Conservation (phyloP, 441 rosid species). For the Cnidoscolus chayamansa region DNA sequence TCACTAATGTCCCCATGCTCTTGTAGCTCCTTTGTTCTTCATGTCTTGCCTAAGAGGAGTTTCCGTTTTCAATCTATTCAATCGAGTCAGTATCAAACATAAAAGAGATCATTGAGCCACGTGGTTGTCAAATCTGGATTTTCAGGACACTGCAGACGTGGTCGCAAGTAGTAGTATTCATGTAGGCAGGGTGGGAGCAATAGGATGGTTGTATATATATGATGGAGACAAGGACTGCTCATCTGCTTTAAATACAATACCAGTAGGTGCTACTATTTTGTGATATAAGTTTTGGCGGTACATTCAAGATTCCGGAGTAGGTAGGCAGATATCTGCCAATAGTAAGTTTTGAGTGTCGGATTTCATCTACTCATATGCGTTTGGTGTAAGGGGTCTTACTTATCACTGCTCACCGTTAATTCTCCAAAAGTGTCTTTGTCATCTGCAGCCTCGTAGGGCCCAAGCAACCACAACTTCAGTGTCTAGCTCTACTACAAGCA, state of each 20-base stretch:
- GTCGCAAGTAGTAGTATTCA: background rate
- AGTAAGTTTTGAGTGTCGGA: slow-evolving; percentile 13
- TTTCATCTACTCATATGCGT: slow-evolving; percentile 10
- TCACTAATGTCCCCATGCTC: too few species aligned
- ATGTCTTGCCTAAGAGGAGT: too few species aligned
- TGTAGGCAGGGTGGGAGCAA: background rate
- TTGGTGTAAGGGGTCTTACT: slow-evolving; percentile 18
- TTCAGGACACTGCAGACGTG: background rate
- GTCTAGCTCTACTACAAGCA: too few species aligned
- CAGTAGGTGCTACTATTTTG: slow-evolving; percentile 1
- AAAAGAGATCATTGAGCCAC: background rate
- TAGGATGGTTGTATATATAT: background rate
- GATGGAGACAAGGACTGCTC: slow-evolving; percentile 9
- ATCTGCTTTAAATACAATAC: background rate
- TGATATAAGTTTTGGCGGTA: slow-evolving; percentile 21
- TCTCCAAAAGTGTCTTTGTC: slow-evolving; percentile 13
- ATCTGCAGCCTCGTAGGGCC: background rate
- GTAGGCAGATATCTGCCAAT: slow-evolving; percentile 8
- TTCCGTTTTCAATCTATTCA: too few species aligned
- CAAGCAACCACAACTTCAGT: too few species aligned
- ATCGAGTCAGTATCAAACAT: background rate
- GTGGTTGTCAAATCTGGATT: background rate
- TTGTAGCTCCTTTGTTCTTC: too few species aligned
- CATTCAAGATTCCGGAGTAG: slow-evolving; percentile 22
- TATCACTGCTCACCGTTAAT: background rate